phyloP scores from a whole-genome alignment of 1,284 basidiomycete species.

The Cutaneotrichosporon curvatum region DNA sequence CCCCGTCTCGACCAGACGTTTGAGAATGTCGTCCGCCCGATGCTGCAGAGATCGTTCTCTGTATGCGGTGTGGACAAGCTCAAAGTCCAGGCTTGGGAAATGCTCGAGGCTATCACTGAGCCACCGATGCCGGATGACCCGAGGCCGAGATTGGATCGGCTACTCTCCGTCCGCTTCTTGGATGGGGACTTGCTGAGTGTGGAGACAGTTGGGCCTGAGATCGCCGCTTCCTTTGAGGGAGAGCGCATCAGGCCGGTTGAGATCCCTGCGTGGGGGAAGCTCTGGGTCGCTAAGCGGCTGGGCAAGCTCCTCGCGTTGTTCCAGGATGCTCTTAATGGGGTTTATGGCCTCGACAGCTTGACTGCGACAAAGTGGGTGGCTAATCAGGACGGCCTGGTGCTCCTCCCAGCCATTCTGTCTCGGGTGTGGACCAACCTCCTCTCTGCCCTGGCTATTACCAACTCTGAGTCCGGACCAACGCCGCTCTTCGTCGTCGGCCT shows the following conservation, averaged over 20 bases:
- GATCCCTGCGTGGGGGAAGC: slow-evolving; percentile 35
- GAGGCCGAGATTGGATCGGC: slow-evolving; percentile 20
- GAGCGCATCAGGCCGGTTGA: slow-evolving; percentile 24
- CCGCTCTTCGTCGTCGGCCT: slow-evolving; percentile 22
- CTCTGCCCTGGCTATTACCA: slow-evolving; percentile 17
- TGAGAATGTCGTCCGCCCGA: slow-evolving; percentile 32
- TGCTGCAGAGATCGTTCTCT: slow-evolving; percentile 24
- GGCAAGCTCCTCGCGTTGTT: slow-evolving; percentile 31
- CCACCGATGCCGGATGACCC: slow-evolving; percentile 3
- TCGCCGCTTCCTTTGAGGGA: neutral
- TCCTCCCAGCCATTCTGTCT: slow-evolving; percentile 27
- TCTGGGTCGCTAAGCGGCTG: slow-evolving; percentile 31
- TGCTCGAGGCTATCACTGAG: slow-evolving; percentile 33
- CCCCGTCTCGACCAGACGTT: slow-evolving; percentile 31
- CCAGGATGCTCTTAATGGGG: slow-evolving; percentile 26
- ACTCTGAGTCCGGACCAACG: slow-evolving; percentile 10
- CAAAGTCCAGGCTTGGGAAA: slow-evolving; percentile 34
- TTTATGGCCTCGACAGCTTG: slow-evolving; percentile 26
- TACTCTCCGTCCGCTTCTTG: slow-evolving; percentile 27
- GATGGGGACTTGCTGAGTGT: slow-evolving; percentile 22
- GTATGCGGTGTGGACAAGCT: slow-evolving; percentile 35
- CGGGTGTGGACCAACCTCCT: slow-evolving; percentile 36
- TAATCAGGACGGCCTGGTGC: slow-evolving; percentile 9
- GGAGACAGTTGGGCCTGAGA: slow-evolving; percentile 12
- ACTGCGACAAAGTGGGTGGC: slow-evolving; percentile 21